phyloP scores from a whole-genome alignment of 768 basidiomycete species.

The Boletus coccyginus region DNA sequence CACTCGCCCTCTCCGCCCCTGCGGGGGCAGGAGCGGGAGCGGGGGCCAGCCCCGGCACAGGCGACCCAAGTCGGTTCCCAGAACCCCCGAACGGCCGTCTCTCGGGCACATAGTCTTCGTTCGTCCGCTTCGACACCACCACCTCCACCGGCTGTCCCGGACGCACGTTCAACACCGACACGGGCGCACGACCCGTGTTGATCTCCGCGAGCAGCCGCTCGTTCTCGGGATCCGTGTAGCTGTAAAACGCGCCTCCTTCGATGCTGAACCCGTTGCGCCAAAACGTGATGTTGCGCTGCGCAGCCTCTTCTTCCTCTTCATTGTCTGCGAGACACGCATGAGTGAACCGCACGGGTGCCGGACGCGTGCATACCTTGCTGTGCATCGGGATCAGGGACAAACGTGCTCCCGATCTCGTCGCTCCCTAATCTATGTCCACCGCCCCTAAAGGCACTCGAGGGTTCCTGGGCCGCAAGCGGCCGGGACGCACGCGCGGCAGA shows the following conservation, averaged over 20 bases:
- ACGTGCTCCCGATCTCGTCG: conserved; percentile 80
- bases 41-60: conserved; percentile 50
- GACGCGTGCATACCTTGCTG: conserved; percentile 21
- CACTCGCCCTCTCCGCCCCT: conserved; percentile 31
- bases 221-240: conserved; percentile 78
- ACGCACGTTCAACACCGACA: conserved; percentile 66
- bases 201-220: conserved; percentile 70
- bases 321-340: background rate
- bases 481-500: conserved; percentile 18
- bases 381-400: conserved; percentile 69
- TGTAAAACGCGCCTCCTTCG: conserved; percentile 82
- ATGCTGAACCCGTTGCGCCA: conserved; percentile 94
- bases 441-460: conserved; percentile 47
- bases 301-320: conserved; percentile 53
- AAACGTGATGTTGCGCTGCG: conserved; percentile 76
- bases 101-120: conserved; percentile 70
- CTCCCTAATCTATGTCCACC: conserved; percentile 84
- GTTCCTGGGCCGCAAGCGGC: conserved; percentile 12
- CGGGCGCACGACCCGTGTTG: conserved; percentile 78
- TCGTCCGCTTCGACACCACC: conserved; percentile 63
- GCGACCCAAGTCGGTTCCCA: conserved; percentile 81
- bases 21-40: conserved; percentile 40
- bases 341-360: background rate
- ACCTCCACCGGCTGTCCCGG: conserved; percentile 84
- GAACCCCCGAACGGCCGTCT: conserved; percentile 62